phyloP scores from a whole-genome alignment of 352 stramenopile species.

The Globisporangium uncinulatum region DNA sequence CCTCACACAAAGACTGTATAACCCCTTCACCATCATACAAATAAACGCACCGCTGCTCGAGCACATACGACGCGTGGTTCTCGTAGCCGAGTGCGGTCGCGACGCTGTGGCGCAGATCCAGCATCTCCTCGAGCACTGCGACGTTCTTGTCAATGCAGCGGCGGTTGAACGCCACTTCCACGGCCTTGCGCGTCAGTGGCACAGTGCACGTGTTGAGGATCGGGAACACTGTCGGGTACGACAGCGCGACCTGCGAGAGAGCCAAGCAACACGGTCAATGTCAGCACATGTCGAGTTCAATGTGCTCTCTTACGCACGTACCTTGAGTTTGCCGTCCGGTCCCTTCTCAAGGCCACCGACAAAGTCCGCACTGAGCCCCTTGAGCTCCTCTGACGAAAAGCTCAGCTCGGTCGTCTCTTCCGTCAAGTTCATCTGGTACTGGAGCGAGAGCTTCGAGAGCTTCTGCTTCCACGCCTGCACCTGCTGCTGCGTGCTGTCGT shows the following conservation, averaged over 20 bases:
- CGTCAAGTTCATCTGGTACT: slow-evolving; percentile 84
- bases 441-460: slow-evolving; percentile 73
- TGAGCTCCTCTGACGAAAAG: slow-evolving; percentile 70
- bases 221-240: slow-evolving; percentile 87
- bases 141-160: slow-evolving; percentile 82
- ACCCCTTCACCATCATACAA: not conserved
- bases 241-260: slow-evolving; percentile 58
- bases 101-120: slow-evolving; percentile 74
- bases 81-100: slow-evolving; percentile 73
- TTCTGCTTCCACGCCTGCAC: slow-evolving; percentile 83
- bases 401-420: slow-evolving; percentile 82
- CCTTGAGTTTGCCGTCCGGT: slow-evolving; percentile 74
- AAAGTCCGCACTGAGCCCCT: slow-evolving; percentile 77
- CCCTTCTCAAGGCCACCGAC: slow-evolving; percentile 62
- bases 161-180: slow-evolving; percentile 77
- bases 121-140: slow-evolving; percentile 77
- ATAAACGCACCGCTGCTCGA: slow-evolving; percentile 57
- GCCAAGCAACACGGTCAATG: not conserved
- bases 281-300: not conserved
- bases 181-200: slow-evolving; percentile 71
- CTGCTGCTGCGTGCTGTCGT: slow-evolving; percentile 54
- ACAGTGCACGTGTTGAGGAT: slow-evolving; percentile 87
- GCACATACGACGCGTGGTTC: slow-evolving; percentile 81
- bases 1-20: no score
- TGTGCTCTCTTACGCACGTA: slow-evolving; percentile 12